Evolutionary conservation across 2,329 filamentous ascomycete genomes (phyloP).

Genomic region (Penicillium crustosum): DNA sequence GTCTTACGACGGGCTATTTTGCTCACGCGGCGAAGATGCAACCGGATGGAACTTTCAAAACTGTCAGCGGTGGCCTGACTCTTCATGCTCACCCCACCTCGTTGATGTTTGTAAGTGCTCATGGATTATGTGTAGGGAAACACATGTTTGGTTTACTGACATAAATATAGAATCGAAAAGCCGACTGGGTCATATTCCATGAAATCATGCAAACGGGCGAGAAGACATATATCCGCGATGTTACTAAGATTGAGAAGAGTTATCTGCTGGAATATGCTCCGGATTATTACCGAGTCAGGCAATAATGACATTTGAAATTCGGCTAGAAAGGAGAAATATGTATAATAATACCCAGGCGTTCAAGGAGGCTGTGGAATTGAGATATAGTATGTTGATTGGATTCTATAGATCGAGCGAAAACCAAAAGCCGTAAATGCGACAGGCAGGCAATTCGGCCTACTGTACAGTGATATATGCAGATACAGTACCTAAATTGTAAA

Average conservation of each 20-base stretch:
- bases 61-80: slow-evolving; percentile 74
- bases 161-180: slow-evolving; percentile 69
- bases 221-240: slow-evolving; percentile 86
- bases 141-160: slow-evolving; percentile 12
- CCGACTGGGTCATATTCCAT: slow-evolving; percentile 94
- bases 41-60: slow-evolving; percentile 83
- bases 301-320: neutral
- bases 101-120: slow-evolving; percentile 71
- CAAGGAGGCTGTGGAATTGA: neutral
- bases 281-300: slow-evolving; percentile 69
- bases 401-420: neutral
- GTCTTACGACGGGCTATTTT: slow-evolving; percentile 87
- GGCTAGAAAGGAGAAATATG: neutral
- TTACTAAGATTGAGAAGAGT: slow-evolving; percentile 90
- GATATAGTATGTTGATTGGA: neutral
- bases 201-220: slow-evolving; percentile 85
- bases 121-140: neutral
- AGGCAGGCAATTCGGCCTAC: neutral
- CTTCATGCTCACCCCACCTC: slow-evolving; percentile 89
- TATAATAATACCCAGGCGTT: slow-evolving; percentile 19
- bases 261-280: slow-evolving; percentile 90
- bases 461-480: neutral
- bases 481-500: neutral
- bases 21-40: slow-evolving; percentile 93
- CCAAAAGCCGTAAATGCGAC: neutral